Base-by-base conservation (phyloP, 768 basidiomycete genomes). In the Sarcomyxa edulis region DNA sequence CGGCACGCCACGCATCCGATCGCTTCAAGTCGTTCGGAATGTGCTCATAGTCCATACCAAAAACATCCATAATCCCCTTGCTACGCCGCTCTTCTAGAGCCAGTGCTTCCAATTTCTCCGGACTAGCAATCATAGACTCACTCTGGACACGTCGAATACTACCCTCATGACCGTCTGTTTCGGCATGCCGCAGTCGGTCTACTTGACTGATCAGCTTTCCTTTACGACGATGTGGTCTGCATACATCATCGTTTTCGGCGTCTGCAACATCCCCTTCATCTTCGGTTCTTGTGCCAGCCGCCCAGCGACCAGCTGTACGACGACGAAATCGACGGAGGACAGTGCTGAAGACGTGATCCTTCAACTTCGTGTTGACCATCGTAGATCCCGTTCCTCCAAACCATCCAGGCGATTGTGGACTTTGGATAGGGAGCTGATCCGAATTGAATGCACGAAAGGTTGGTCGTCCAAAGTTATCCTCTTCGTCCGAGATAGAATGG, bases 381-480 rank as follows among this genome's bases (percentile, higher is more conserved):
- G 96, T 98, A 10, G 87, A 90, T 1, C 95, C 95, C 2, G 84
- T 87, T 3, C 94, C 95, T 23, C 85, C 89, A 48, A 92, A 92
- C 68, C 74, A 75, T 3, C 40, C 38, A 32, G 72, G 72, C 9
- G 69, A 66, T 14, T 67, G 64, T 8, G 63, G 42, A 3, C n/a
- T n/a, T n/a, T 49, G 50, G 6, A 55, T 61, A n/a, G 63, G 44
- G 4, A 48, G 42, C 34, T 59, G 55, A 29, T 74, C 71, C 12
- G 71, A 71, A 43, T 50, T 52, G 45, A 68, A 72, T 4, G 64
- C 46, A 7, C 65, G 58, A 7, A 76, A 49, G 15, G 52, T 55
- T 3, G 68, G 70, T 15, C 62, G 65, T 27, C 50, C 44, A 26
- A 47, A 42, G 8, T 35, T 34, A 10, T 54, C 58, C 15, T 64